Evolutionary conservation across 495 filamentous ascomycete genomes (phyloP).

Genomic region (Letharia lupina): DNA sequence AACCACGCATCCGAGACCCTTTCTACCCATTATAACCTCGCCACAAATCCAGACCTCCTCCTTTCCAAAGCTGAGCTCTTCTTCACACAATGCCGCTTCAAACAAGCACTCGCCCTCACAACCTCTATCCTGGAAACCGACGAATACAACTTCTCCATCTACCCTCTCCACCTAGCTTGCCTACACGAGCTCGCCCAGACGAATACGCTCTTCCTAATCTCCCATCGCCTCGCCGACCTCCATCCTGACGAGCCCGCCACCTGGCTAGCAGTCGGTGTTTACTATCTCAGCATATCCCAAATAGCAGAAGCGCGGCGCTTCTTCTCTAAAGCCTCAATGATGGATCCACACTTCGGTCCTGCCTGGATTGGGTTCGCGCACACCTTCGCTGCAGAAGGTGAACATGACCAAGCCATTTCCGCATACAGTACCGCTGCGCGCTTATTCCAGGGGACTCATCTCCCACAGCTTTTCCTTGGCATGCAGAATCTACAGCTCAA

Average conservation of each 20-base stretch:
- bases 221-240: constrained; percentile 89
- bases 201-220: constrained; percentile 81
- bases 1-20: constrained; percentile 83
- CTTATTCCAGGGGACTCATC: constrained; percentile 92
- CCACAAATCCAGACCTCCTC: constrained; percentile 80
- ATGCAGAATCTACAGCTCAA: constrained; percentile 98
- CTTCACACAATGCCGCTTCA: constrained; percentile 91
- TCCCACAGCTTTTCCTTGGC: constrained; percentile 91
- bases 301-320: constrained; percentile 90
- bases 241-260: constrained; percentile 85
- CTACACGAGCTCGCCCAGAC: constrained; percentile 79
- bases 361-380: constrained; percentile 99
- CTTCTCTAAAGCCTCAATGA: constrained; percentile 93
- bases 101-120: constrained; percentile 75
- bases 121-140: constrained; percentile 62
- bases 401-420: constrained; percentile 97
- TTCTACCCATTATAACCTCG: constrained; percentile 85
- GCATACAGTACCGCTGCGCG: constrained; percentile 94
- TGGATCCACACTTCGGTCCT: constrained; percentile 95
- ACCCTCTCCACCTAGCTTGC: constrained; percentile 87
- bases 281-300: constrained; percentile 83
- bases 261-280: constrained; percentile 89
- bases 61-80: constrained; percentile 86
- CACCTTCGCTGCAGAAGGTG: constrained; percentile 99
- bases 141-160: constrained; percentile 74